Percentiles rank a stretch among this genome's conserved stretches.
phyloP scores from a whole-genome alignment of 2,329 filamentous ascomycete genomes.

The Xylariaceae sp. region DNA sequence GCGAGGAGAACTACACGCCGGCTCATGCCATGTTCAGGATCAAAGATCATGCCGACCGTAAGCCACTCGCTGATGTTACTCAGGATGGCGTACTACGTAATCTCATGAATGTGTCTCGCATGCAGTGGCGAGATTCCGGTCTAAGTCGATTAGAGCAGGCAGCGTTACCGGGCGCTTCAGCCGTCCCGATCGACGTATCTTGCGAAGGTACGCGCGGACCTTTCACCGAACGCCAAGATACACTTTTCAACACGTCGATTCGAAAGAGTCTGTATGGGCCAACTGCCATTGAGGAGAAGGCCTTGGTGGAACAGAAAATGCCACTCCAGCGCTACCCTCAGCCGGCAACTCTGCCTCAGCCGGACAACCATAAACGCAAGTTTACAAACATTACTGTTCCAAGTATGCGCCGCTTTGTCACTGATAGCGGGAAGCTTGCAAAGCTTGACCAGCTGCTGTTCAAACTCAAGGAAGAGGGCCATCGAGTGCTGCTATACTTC shows the following conservation, averaged over 20 bases:
- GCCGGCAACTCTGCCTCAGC: slow-evolving; percentile 65
- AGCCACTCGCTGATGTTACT: slow-evolving; percentile 65
- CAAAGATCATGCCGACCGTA: slow-evolving; percentile 61
- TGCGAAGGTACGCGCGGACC: slow-evolving; percentile 64
- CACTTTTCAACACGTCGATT: slow-evolving; percentile 73
- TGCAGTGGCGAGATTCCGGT: slow-evolving; percentile 63
- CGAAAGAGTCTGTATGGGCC: slow-evolving; percentile 72
- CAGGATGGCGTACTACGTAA: slow-evolving; percentile 67
- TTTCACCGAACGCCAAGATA: slow-evolving; percentile 61
- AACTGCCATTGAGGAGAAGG: slow-evolving; percentile 61
- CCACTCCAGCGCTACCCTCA: slow-evolving; percentile 62
- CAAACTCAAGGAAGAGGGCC: slow-evolving; percentile 84
- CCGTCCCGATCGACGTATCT: slow-evolving; percentile 78
- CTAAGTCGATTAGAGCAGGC: slow-evolving; percentile 77
- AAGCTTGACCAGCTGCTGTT: slow-evolving; percentile 84
- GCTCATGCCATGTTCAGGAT: slow-evolving; percentile 80
- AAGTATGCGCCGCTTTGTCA: slow-evolving; percentile 96
- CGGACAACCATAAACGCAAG: slow-evolving; percentile 74
- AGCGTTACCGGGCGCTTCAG: slow-evolving; percentile 71
- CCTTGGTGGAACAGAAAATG: slow-evolving; percentile 69
- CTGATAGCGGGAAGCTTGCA: slow-evolving; percentile 92
- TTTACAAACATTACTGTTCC: slow-evolving; percentile 91
- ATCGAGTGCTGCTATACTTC: slow-evolving; percentile 96
- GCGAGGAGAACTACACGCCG: slow-evolving; percentile 60
- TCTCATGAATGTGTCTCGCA: slow-evolving; percentile 73